These are phyloP conservation scores for Trichoderma sp. DNA, from an alignment of 2,329 filamentous ascomycete genomes.

Conservation along the genomic window DNA sequence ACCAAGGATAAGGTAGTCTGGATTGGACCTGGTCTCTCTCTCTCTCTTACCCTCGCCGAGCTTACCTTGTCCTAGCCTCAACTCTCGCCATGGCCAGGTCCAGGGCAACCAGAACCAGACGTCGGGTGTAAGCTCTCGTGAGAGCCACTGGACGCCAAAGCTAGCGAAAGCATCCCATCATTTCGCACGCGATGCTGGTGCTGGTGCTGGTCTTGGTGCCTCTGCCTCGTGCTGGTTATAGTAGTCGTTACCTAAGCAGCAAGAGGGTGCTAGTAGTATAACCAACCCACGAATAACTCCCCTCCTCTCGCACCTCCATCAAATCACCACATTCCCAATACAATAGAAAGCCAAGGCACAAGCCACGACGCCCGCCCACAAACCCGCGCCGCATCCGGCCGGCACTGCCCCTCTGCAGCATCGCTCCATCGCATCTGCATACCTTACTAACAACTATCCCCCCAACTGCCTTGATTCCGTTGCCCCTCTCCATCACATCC, in stretches of 20 bases:
- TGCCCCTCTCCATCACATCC: no score
- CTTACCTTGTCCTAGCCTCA: conserved; percentile 3
- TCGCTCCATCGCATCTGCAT: no score
- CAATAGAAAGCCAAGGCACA: background rate
- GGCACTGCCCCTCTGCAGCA: conserved; percentile 13
- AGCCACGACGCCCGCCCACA: background rate
- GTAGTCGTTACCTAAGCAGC: no score
- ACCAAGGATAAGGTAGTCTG: no score
- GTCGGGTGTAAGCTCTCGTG: background rate
- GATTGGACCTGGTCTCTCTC: no score
- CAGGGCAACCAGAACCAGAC: conserved; percentile 2
- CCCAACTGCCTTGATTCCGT: no score
- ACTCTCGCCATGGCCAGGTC: conserved; percentile 2
- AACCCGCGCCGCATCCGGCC: conserved; percentile 14
- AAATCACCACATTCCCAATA: background rate
- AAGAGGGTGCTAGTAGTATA: no score
- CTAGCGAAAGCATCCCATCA: background rate
- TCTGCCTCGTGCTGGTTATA: no score
- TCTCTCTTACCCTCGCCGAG: background rate
- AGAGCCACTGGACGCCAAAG: background rate
- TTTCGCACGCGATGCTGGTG: background rate
- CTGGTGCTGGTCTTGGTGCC: no score
- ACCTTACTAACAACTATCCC: no score
- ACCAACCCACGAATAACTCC: no score
- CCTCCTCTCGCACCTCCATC: background rate